Base-by-base conservation (phyloP, 2,329 filamentous ascomycete species). In the Calonectria naviculata region DNA sequence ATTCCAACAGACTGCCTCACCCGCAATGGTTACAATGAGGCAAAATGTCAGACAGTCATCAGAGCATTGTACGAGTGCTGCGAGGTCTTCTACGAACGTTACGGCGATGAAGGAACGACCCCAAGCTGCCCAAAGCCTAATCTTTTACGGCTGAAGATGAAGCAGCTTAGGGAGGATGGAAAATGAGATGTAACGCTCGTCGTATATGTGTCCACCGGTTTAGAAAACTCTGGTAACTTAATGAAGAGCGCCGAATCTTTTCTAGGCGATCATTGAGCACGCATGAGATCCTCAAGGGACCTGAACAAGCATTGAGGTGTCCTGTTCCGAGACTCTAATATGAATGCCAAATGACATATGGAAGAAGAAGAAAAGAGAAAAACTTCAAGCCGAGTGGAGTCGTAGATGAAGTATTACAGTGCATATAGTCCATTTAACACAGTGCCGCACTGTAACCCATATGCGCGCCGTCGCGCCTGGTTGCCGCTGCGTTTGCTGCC, bases 321-420 rank as follows among this genome's bases (percentile, higher is more conserved):
- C 93, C 91, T 94, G 91, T 92, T 93, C 93, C 95, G 96, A 97
- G 97, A 99, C 97, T 99, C 97, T 98, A 98, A 96, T 94, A 94
- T 94, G 91, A 93, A 93, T 93, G 95, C 93, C 92, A 82, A 60
- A 88, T 90, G 91, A 94, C 92, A 94, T 85, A 87, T 85, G 85
- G 87, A 85, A 83, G 80, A 83, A 80, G 80, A 81, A 71, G 70
- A 72, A 77, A 73, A 71, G 70, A 42, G 44, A 47, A 67, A 81
- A 81, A 81, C 77, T 78, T 77, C 70, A 62, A 68, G 68, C 65
- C 38, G 60, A 56, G 77, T 78, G 77, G 77, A 65, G 76, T 69
- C 62, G 56, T 77, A 77, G 36, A 75, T 78, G 71, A 78, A 60
- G 60, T n/a, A 64, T 62, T 0, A 79, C 77, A 77, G 77, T 79